Conservation (phyloP, 345 rosid species). For the Tarenaya hassleriana region DNA sequence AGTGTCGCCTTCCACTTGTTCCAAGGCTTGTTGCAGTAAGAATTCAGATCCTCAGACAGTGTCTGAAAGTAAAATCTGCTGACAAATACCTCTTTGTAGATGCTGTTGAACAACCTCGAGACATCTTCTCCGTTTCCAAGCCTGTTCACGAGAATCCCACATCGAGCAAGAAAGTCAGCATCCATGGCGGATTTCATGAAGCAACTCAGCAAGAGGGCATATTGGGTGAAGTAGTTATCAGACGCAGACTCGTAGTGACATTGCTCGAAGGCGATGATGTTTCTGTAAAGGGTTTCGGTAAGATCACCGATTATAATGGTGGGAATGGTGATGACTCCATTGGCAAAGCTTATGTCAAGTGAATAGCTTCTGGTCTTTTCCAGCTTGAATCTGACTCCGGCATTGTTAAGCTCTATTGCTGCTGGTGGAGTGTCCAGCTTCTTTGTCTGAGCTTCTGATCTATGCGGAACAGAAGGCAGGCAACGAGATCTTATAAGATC, state of each 20-base stretch:
- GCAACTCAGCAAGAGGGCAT: conserved; percentile 17
- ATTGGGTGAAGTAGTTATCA: conserved; percentile 19
- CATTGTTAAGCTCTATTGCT: no score
- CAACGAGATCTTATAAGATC: no score
- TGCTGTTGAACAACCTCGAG: conserved; percentile 20
- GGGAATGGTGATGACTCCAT: conserved; percentile 5
- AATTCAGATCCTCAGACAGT: conserved; percentile 10
- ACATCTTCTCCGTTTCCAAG: conserved; percentile 25
- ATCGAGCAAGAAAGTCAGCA: conserved; percentile 20
- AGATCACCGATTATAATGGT: conserved; percentile 17
- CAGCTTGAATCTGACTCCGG: no score
- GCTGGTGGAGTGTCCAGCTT: no score
- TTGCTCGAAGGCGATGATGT: conserved; percentile 26
- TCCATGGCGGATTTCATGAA: conserved; percentile 20
- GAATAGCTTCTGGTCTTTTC: no score
- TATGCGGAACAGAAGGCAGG: no score
- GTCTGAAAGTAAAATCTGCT: conserved; percentile 11
- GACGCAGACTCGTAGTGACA: conserved; percentile 19
- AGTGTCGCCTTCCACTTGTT: conserved; percentile 21
- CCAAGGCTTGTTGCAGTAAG: conserved; percentile 25
- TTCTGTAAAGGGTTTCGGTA: conserved; percentile 17
- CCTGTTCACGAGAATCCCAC: conserved; percentile 18
- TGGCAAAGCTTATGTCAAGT: no score
- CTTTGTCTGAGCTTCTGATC: no score
- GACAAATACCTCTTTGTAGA: conserved; percentile 15